A percentile compares a stretch with the other conserved stretches of the same genome.
phyloP scores from a whole-genome alignment of 768 basidiomycete species.

The Xanthoconium stramineum region DNA sequence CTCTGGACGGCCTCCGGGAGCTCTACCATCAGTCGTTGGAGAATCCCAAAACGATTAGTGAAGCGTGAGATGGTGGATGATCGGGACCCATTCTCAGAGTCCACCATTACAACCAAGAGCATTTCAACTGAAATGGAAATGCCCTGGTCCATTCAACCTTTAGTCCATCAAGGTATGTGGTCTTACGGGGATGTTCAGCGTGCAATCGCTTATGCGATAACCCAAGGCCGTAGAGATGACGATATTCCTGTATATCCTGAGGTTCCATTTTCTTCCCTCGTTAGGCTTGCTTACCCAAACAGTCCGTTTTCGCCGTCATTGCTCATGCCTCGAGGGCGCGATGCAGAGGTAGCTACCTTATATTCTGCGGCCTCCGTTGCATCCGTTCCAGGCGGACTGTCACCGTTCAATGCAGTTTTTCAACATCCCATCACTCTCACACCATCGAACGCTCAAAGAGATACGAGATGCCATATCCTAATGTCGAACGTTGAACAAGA shows the following conservation, averaged over 20 bases:
- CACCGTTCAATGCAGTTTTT: conserved; percentile 37
- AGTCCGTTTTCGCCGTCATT: conserved; percentile 49
- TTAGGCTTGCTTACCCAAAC: conserved; percentile 66
- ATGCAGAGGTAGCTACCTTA: conserved; percentile 79
- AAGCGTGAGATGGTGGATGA: conserved; percentile 14
- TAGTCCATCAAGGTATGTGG: conserved; percentile 20
- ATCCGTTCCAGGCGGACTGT: conserved; percentile 53
- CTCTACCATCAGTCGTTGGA: conserved; percentile 82
- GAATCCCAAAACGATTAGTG: conserved; percentile 48
- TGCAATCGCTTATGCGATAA: conserved; percentile 8
- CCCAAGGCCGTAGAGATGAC: conserved; percentile 21
- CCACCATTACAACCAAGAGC: conserved; percentile 8
- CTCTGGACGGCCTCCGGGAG: conserved; percentile 90
- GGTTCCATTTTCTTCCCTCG: conserved; percentile 68
- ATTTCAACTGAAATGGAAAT: conserved; percentile 17
- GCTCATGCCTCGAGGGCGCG: conserved; percentile 40
- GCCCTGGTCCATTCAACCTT: conserved; percentile 10
- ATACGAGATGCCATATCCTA: conserved; percentile 17
- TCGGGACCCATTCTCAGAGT: conserved; percentile 11
- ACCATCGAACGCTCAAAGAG: conserved; percentile 27
- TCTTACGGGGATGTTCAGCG: not conserved
- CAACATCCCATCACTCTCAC: conserved; percentile 25
- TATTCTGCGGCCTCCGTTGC: conserved; percentile 84
- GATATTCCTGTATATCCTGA: conserved; percentile 44
- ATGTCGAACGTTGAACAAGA: conserved; percentile 27